phyloP scores from a whole-genome alignment of 1,284 basidiomycete species.

The Rhodotorula sp. region DNA sequence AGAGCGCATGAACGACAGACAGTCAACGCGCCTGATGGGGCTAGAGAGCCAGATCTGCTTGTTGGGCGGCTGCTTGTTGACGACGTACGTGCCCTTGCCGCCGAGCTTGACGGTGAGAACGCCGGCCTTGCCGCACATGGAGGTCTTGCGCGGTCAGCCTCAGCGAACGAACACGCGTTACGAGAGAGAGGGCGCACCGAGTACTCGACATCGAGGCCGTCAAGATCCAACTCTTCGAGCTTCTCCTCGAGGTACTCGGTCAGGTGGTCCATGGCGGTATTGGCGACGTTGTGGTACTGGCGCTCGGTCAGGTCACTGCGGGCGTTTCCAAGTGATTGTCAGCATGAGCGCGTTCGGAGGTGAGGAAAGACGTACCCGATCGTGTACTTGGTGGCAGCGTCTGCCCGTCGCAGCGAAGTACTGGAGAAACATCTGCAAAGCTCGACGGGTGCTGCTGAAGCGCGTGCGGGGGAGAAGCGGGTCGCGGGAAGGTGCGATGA shows the following conservation, averaged over 20 bases:
- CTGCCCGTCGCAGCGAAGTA: fast-evolving
- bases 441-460: no score
- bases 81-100: conserved; percentile 89
- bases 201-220: conserved; percentile 86
- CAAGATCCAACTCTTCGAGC: conserved; percentile 62
- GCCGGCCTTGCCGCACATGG: conserved; percentile 63
- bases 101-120: conserved; percentile 86
- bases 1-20: no score
- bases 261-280: conserved; percentile 77
- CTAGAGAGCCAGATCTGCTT: conserved; percentile 99
- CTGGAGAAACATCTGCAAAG: neutral
- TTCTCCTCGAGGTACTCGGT: conserved; percentile 77
- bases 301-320: conserved; percentile 64
- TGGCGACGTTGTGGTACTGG: conserved; percentile 75
- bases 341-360: neutral
- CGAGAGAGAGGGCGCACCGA: conserved; percentile 62
- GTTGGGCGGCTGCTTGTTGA: conserved; percentile 99
- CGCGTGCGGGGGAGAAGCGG: neutral
- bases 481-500: neutral
- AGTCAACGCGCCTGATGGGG: conserved; percentile 54
- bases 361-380: conserved; percentile 7
- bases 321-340: no score
- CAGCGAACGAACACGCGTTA: no score
- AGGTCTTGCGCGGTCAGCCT: conserved; percentile 13
- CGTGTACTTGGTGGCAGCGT: neutral